These are phyloP conservation scores for Pseudisothecium myosuroides DNA, from an alignment of 225 moss, liverwort and hornwort genomes.

Conservation along the genomic window DNA sequence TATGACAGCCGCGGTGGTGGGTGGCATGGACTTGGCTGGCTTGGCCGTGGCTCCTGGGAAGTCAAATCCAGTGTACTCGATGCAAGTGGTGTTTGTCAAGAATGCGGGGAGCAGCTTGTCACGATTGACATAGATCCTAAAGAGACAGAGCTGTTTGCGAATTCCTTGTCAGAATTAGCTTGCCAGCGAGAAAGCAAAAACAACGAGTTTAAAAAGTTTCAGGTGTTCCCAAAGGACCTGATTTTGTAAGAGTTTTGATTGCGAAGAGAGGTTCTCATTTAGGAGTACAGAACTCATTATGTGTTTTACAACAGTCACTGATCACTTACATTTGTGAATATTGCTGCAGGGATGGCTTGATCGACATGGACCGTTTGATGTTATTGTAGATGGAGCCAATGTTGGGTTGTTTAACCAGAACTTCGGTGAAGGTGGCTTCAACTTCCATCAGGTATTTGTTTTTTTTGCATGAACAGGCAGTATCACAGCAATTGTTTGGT, in stretches of 20 bases:
- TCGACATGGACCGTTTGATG: slow-evolving; percentile 73
- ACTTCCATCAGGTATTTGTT: slow-evolving; percentile 46
- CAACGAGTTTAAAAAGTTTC: slow-evolving; percentile 78
- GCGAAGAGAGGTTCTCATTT: neutral
- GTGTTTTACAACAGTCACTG: neutral
- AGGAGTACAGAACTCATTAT: neutral
- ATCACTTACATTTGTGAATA: neutral
- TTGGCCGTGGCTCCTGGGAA: slow-evolving; percentile 73
- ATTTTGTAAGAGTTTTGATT: neutral
- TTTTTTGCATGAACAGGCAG: neutral
- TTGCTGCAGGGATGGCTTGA: slow-evolving; percentile 78
- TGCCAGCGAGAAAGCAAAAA: slow-evolving; percentile 66
- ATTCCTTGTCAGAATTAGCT: slow-evolving; percentile 69
- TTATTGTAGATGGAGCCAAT: slow-evolving; percentile 89
- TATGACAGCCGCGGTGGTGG: slow-evolving; percentile 72
- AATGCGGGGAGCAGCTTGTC: slow-evolving; percentile 69
- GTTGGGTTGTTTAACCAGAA: slow-evolving; percentile 88
- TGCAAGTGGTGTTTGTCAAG: slow-evolving; percentile 49
- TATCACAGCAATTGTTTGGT: neutral
- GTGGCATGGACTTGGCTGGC: slow-evolving; percentile 97
- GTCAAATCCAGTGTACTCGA: slow-evolving; percentile 53
- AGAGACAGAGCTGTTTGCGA: slow-evolving; percentile 79
- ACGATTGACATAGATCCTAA: slow-evolving; percentile 85
- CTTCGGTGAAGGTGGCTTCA: slow-evolving; percentile 84
- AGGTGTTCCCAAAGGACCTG: slow-evolving; percentile 22